phyloP scores from a whole-genome alignment of 768 basidiomycete genomes.

The Gymnopilus junonius region DNA sequence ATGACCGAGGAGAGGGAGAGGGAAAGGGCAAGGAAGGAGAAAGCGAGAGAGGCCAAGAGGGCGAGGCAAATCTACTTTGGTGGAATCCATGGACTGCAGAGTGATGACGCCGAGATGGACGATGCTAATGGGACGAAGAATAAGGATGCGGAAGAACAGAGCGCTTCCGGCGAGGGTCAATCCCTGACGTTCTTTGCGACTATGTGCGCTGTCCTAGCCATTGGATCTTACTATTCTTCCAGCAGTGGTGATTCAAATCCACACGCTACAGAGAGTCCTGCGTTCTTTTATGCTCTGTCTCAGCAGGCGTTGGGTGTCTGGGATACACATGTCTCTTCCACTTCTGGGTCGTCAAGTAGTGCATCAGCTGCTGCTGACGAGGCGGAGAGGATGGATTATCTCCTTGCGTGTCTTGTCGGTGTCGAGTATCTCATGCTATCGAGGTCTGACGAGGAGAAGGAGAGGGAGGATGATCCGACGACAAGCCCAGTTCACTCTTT shows the following conservation, averaged over 20 bases:
- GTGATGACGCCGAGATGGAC: neutral
- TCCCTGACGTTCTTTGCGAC: conserved; percentile 59
- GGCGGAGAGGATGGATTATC: conserved; percentile 49
- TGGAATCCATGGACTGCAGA: conserved; percentile 17
- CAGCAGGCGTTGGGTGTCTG: conserved; percentile 43
- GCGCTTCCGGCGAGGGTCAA: neutral
- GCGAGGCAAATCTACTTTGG: conserved; percentile 27
- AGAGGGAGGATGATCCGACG: neutral
- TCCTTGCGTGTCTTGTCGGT: conserved; percentile 63
- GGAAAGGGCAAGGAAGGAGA: conserved; percentile 21
- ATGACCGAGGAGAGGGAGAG: conserved; percentile 10
- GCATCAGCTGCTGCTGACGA: conserved; percentile 21
- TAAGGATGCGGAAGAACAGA: neutral
- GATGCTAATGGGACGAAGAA: neutral
- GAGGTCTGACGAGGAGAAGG: conserved; percentile 2
- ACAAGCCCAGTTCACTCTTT: conserved; percentile 39
- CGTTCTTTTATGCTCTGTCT: conserved; percentile 39
- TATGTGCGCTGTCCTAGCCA: conserved; percentile 59
- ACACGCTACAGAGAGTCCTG: conserved; percentile 21
- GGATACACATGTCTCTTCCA: conserved; percentile 32
- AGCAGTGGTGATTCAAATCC: neutral
- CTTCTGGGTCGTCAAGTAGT: neutral
- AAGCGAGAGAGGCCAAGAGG: conserved; percentile 23
- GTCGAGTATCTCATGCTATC: conserved; percentile 41
- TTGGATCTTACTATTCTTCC: conserved; percentile 46